Conservation (phyloP, 148 eudicot genomes). For the Vaccinium vitisidaea region DNA sequence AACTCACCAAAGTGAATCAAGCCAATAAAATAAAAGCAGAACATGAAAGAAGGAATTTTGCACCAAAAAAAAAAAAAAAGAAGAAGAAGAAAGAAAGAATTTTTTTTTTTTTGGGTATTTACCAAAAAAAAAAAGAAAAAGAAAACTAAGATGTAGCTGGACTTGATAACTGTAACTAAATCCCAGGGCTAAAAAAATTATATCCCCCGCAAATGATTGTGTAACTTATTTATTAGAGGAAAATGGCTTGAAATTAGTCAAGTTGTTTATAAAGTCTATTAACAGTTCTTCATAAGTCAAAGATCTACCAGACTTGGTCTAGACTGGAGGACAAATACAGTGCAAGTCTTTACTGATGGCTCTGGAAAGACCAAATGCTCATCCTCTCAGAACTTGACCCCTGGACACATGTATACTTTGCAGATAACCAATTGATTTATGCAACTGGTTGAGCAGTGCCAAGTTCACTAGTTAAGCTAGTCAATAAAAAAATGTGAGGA, state of each 20-base stretch:
- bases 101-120: no score
- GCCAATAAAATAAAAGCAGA: conserved; percentile 5
- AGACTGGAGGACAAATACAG: background rate
- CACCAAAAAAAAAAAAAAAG: background rate
- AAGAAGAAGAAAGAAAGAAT: background rate
- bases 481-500: background rate
- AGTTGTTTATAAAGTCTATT: background rate
- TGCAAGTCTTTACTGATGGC: background rate
- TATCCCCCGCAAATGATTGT: background rate
- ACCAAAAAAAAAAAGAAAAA: no score
- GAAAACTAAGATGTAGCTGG: background rate
- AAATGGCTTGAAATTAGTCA: background rate
- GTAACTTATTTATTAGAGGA: background rate
- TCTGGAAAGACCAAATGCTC: conserved; percentile 12
- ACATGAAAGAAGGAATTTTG: background rate
- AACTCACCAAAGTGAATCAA: conserved; percentile 30
- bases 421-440: background rate
- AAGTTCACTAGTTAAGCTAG: background rate
- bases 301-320: background rate
- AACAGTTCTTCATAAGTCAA: background rate
- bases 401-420: background rate
- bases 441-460: background rate
- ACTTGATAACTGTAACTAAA: background rate
- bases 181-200: background rate
- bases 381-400: background rate